phyloP scores from a whole-genome alignment of 805 yeast species.

The Schizosaccharomyces pombe region DNA sequence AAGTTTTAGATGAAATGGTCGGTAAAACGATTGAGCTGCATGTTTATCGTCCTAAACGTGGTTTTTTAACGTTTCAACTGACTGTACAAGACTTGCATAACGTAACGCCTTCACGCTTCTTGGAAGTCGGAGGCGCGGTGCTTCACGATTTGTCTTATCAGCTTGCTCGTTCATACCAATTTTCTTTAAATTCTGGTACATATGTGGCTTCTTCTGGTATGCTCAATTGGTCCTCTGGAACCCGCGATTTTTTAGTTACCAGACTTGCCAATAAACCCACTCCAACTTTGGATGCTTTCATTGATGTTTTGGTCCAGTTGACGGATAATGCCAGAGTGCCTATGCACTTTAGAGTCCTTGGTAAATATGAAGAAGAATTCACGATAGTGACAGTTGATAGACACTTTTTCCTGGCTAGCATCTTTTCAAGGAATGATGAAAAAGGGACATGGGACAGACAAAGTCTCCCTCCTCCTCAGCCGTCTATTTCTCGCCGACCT shows the following conservation, averaged over 20 bases:
- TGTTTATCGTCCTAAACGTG: slow-evolving; percentile 54
- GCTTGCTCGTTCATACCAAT: slow-evolving; percentile 43
- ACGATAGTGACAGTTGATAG: slow-evolving; percentile 9
- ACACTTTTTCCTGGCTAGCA: slow-evolving; percentile 9
- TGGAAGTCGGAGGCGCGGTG: slow-evolving; percentile 67
- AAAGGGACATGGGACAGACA: slow-evolving; percentile 10
- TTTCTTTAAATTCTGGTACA: slow-evolving; percentile 10
- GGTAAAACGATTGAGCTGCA: slow-evolving; percentile 33
- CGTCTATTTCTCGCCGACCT: background rate
- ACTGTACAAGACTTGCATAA: slow-evolving; percentile 52
- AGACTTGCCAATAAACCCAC: slow-evolving; percentile 47
- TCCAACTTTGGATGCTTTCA: slow-evolving; percentile 45
- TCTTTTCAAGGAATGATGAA: slow-evolving; percentile 8
- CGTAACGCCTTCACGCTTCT: slow-evolving; percentile 61
- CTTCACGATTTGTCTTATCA: slow-evolving; percentile 74
- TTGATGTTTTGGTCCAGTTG: slow-evolving; percentile 50
- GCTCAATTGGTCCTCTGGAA: slow-evolving; percentile 62
- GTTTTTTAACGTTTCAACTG: slow-evolving; percentile 23
- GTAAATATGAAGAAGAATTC: slow-evolving; percentile 7
- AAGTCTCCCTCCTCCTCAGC: slow-evolving; percentile 4
- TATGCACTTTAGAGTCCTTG: slow-evolving; percentile 8
- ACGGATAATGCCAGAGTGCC: slow-evolving; percentile 52
- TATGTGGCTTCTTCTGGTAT: slow-evolving; percentile 47
- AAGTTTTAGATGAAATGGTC: slow-evolving; percentile 48
- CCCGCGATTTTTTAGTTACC: slow-evolving; percentile 44